Evolutionary conservation across 1,284 basidiomycete species (phyloP), one percentile per base, ranked within the genome.

Genomic region (Leccinum angustisporum): DNA sequence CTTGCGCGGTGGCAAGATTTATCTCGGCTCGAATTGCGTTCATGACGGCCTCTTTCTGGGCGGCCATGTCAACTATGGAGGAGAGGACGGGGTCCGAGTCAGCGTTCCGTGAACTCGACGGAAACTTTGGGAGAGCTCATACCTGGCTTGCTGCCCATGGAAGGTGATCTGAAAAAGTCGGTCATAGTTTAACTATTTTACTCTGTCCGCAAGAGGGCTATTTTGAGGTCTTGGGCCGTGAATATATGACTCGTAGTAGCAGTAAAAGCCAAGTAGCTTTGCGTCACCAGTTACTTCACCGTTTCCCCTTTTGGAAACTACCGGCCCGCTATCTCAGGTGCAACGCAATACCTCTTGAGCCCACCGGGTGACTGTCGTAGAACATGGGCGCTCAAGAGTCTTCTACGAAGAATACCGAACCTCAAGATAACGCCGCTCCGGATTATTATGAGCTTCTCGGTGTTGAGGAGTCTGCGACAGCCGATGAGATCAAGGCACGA

Each of bases 401-500:
- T 1, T 81, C 81, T 48, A 74, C 76, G 36, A 77, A 77, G 40
- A 71, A 74, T 51, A 69, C 69, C 55, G 72, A 73, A 13, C 67
- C 68, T 10, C 72, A 72, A 1, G 69, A 75, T 2, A 65, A 63
- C 13, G 65, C 70, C 2, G 69, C 77, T 33, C 74, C 79, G 10
- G 88, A 95, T 72, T 96, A 95, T 75, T 96, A 96, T 72, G 79
- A 88, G 60, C 81, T 96, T 10, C 80, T 96, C 2, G 86, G 87
- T 59, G 85, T 96, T 0, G 85, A 87, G 51, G 92, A 95, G 70
- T 84, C 86, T 61, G 94, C 94, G 4, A 89, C 89, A 1, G 73
- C 80, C n/a, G 93, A 95, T 51, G 94, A 96, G 70, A 96, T 97
- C 78, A 95, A 90, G 82, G 94, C 87, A 59, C 36, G 43, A 58